Evolutionary conservation across 2,329 filamentous ascomycete species (phyloP), one percentile per base, ranked within the genome.

Genomic region (Arthrobotrys sphaeroides): DNA sequence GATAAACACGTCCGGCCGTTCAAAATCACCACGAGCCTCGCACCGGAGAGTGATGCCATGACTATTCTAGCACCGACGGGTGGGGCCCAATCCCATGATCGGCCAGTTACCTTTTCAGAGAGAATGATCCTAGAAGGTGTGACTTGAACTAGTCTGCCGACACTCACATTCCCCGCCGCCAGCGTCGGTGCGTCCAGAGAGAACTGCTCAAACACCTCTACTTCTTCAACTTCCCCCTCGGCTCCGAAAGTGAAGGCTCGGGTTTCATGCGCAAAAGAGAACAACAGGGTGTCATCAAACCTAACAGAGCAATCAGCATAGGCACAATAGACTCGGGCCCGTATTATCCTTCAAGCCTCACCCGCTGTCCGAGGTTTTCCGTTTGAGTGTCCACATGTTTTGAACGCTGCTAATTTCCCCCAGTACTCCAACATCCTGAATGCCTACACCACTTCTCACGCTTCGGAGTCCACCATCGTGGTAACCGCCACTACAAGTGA

Each of bases 401-500:
- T 89, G 89, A 43, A 92, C 89, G 80, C 90, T 87, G 31, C 89
- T 86, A 83, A 98, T 89, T 49, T 96, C 91, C 36, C 90, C 91
- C 6, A 98, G 84, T 3, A 94, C 86, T 18, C 93, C 94, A 13
- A 94, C 84, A 67, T 97, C 93, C 81, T 97, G 93, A 60, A 98
- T 87, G 0, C 94, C 94, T 59, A 99, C 94, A 57, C 95, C 96
- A 81, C 94, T 98, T 65, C 95, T 88, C 20, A 99, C 92, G 81
- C 93, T 97, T 74, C 95, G 87, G 62, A 99, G 84, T 67, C 91
- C 94, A 16, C 95, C 95, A 80, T 97, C 93, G 78, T 91, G 90
- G 81, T 92, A 95, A 0, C 92, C 93, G 26, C 95, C 95, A 66
- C 94, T 97, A 0, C 93, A 94, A 1, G 94, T 94, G 9, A 99